Conservation (phyloP, 106 monocot species). For the Dioscorea dumetorum region DNA sequence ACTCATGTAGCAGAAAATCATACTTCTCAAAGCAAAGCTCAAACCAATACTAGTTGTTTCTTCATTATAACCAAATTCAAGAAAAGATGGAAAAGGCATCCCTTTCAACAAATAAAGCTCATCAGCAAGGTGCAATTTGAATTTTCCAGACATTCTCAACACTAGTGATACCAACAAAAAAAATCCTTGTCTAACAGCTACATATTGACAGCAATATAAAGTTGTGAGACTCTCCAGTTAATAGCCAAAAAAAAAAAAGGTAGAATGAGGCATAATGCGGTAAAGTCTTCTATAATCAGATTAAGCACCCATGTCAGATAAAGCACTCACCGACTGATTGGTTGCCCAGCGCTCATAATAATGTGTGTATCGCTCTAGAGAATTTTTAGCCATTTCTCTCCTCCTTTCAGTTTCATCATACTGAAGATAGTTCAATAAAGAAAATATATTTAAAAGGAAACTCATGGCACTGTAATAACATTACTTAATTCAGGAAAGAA, state of each 20-base stretch:
- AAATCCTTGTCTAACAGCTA: too few species aligned
- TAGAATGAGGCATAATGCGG: background rate
- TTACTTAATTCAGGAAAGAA: background rate
- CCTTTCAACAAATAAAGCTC: too few species aligned
- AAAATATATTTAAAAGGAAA: background rate
- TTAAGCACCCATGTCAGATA: conserved; percentile 3
- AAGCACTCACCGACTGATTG: conserved; percentile 49
- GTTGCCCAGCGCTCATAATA: conserved; percentile 88
- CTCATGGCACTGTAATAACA: background rate
- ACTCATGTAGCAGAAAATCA: too few species aligned
- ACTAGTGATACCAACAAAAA: too few species aligned
- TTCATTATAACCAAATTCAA: too few species aligned
- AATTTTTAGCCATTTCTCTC: conserved; percentile 86
- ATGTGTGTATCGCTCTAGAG: conserved; percentile 81
- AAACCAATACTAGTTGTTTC: too few species aligned
- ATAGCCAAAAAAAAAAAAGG: background rate
- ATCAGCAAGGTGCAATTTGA: too few species aligned
- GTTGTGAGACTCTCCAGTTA: background rate
- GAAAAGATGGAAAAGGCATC: too few species aligned
- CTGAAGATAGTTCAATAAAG: conserved; percentile 25
- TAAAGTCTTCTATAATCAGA: too few species aligned
- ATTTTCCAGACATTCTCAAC: too few species aligned
- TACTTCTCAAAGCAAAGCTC: too few species aligned
- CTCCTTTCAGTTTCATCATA: conserved; percentile 84
- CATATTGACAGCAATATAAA: too few species aligned